A percentile compares a stretch with the other conserved stretches of the same genome.
phyloP scores from a whole-genome alignment of 2,329 filamentous ascomycete species.

The Alternaria hordeiaustralica region DNA sequence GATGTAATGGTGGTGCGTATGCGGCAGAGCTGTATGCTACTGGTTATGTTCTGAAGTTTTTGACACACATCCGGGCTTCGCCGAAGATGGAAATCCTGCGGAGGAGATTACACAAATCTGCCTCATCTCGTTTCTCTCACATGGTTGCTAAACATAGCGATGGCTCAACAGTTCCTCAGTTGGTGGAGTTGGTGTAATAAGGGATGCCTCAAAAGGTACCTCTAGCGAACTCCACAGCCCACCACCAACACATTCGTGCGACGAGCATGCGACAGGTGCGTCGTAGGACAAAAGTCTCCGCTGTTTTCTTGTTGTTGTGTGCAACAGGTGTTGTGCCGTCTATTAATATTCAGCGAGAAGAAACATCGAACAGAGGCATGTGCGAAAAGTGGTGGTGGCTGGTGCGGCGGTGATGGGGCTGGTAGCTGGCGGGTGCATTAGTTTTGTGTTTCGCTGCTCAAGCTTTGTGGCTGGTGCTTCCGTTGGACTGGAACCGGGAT shows the following conservation, averaged over 20 bases:
- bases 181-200: background rate
- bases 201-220: background rate
- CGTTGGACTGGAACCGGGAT: background rate
- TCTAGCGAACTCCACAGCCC: background rate
- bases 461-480: slow-evolving; percentile 5
- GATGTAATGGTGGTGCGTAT: background rate
- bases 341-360: background rate
- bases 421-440: slow-evolving; percentile 3
- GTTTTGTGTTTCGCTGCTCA: background rate
- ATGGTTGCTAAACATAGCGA: background rate
- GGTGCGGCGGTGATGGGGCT: slow-evolving; percentile 3
- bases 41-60: background rate
- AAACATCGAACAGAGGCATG: background rate
- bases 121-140: background rate
- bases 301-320: background rate
- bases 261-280: background rate
- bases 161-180: background rate
- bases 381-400: background rate
- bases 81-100: background rate
- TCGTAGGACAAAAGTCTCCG: background rate
- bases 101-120: background rate
- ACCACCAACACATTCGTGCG: background rate
- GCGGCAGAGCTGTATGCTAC: background rate
- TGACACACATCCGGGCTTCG: background rate
- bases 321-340: background rate